Conservation (phyloP, 2,329 filamentous ascomycete species). For the Fusarium veterinarium region DNA sequence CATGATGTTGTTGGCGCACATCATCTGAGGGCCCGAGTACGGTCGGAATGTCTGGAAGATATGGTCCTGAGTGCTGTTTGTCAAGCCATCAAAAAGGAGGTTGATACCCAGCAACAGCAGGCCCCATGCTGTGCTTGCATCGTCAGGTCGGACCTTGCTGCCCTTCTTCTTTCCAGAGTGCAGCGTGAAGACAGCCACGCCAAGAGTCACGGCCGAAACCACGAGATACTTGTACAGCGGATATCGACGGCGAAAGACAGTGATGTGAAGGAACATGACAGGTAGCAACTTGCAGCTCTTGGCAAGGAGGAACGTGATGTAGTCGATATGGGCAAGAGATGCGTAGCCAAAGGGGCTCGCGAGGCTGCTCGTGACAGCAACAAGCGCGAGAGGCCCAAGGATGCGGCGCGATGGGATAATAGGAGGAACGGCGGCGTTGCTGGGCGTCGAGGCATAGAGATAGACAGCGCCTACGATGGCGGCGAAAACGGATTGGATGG, state of each 20-base stretch:
- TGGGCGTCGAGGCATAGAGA: conserved; percentile 72
- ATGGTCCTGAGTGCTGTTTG: conserved; percentile 96
- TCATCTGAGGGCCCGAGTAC: conserved; percentile 97
- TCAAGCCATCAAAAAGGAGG: conserved; percentile 93
- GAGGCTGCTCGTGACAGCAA: conserved; percentile 87
- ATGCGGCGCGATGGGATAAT: conserved; percentile 84
- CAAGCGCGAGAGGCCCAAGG: conserved; percentile 81
- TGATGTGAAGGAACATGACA: conserved; percentile 96
- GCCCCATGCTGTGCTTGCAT: conserved; percentile 78
- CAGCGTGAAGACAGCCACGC: conserved; percentile 94
- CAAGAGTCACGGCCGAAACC: conserved; percentile 88
- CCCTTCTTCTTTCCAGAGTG: conserved; percentile 72
- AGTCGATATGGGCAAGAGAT: conserved; percentile 92
- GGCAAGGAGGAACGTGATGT: conserved; percentile 96
- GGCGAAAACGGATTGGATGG: conserved; percentile 91
- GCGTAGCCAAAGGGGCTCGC: conserved; percentile 97
- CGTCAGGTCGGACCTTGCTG: conserved; percentile 53
- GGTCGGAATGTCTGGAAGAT: conserved; percentile 84
- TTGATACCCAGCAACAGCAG: conserved; percentile 88
- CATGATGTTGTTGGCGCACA: conserved; percentile 96
- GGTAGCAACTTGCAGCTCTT: conserved; percentile 99
- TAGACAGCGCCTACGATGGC: conserved; percentile 85
- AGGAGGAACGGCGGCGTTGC: conserved; percentile 59
- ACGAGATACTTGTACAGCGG: conserved; percentile 97
- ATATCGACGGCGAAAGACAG: conserved; percentile 88